Base-by-base conservation (phyloP, 768 basidiomycete genomes). In the Suillus hirtellus region DNA sequence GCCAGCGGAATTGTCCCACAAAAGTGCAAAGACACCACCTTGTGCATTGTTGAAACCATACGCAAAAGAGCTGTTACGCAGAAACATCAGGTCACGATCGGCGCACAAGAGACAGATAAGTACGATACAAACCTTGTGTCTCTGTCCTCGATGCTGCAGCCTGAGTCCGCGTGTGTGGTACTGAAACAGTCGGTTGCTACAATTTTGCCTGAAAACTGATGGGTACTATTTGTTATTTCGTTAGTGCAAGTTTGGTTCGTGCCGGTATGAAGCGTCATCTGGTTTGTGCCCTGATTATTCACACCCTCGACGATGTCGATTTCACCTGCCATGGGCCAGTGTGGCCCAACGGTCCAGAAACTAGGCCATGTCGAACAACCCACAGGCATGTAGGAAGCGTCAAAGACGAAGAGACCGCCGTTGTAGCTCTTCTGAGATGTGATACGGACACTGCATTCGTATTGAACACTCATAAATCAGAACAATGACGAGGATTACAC, bases 221-320 rank as follows among this genome's bases (percentile, higher is more conserved):
- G 17, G 35, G 60, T 8, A 66, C 70, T 42, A 63, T 42, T 10
- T 60, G 49, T 46, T 27, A 35, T 37, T 27, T 61, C 64, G 49
- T 74, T 68, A 35, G 68, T 69, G 38, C 75, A 61, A 76, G 75
- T 72, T 65, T 82, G 82, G 43, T 77, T 80, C 15, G 73, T 69
- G 9, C 81, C 76, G 19, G 82, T 87, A 71, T 92, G 91, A 9
- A 92, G 78, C 0, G 89, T 85, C 72, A 84, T 83, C 64, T 86
- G 88, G 66, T 93, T 91, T 31, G 71, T 76, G 1, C 73, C 64
- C 69, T 84, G 80, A 24, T 81, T 69, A 67, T 92, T 84, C 60
- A 92, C 88, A 21, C 89, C 88, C 69, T 93, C 92, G 10, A 92
- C 72, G 58, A 90, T 82, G 69, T 93, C 92, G 54, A 91, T 87